Conservation (phyloP, 305 asterid species). For the Rubia balearica region DNA sequence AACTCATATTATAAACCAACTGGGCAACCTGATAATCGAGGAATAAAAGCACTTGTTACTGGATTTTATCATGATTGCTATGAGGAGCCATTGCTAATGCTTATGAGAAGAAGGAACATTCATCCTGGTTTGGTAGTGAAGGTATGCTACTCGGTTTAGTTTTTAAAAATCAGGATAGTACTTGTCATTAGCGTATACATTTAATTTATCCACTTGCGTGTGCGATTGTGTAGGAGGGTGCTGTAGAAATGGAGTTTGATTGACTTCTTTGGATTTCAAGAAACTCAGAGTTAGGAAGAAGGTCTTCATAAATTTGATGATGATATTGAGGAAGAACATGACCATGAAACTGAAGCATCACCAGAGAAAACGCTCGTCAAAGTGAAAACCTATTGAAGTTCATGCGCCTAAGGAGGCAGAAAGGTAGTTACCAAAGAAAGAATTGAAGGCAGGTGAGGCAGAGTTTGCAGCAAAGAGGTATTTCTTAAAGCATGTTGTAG, state of each 20-base stretch:
- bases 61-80: slow-evolving; percentile 94
- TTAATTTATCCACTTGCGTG: background rate
- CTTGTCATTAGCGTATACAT: background rate
- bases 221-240: background rate
- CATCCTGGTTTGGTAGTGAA: slow-evolving; percentile 92
- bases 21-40: no score
- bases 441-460: no score
- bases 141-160: slow-evolving; percentile 32
- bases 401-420: no score
- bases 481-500: no score
- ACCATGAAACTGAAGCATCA: slow-evolving; percentile 41
- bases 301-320: slow-evolving; percentile 38
- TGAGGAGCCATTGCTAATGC: slow-evolving; percentile 90
- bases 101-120: slow-evolving; percentile 92
- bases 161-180: background rate
- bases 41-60: slow-evolving; percentile 85
- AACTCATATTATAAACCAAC: no score
- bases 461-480: no score
- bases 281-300: slow-evolving; percentile 46
- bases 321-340: slow-evolving; percentile 26
- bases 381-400: slow-evolving; percentile 37
- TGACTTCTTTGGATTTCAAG: slow-evolving; percentile 23
- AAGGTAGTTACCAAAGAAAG: no score
- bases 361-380: slow-evolving; percentile 34
- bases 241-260: background rate